phyloP scores from a whole-genome alignment of 2,329 filamentous ascomycete species.

The Diaporthe longicolla region DNA sequence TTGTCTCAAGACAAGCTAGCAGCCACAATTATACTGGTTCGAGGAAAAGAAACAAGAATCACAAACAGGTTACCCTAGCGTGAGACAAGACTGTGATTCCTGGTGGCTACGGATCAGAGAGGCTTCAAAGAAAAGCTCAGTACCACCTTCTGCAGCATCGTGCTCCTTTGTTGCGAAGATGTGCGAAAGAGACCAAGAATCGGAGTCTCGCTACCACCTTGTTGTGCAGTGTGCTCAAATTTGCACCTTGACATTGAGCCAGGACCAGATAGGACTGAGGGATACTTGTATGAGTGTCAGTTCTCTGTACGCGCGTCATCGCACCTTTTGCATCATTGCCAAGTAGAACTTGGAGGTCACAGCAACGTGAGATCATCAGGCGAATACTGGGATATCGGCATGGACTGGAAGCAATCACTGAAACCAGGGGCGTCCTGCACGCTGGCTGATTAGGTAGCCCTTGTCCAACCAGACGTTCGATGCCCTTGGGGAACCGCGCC shows the following conservation, averaged over 20 bases:
- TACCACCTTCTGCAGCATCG: neutral
- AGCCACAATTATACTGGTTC: neutral
- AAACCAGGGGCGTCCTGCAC: conserved; percentile 3
- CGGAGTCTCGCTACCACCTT: no score
- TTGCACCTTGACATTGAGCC: neutral
- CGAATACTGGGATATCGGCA: neutral
- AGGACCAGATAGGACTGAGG: neutral
- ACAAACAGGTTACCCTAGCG: neutral
- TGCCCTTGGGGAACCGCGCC: neutral
- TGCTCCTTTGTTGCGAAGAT: neutral
- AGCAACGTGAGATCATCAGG: neutral
- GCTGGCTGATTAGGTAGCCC: neutral
- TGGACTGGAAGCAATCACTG: neutral
- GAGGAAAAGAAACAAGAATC: neutral
- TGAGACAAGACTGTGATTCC: neutral
- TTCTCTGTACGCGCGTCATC: neutral
- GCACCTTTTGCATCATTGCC: neutral
- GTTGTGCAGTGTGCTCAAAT: neutral
- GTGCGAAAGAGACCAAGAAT: neutral
- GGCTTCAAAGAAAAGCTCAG: no score
- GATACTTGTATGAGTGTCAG: neutral
- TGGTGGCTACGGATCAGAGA: no score
- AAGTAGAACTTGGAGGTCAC: neutral
- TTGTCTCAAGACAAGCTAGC: no score
- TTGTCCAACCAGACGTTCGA: conserved; percentile 6